A percentile compares a stretch with the other conserved stretches of the same genome.
These are phyloP conservation scores for Vickermania spadyakhi DNA, from an alignment of 208 protist species.

Conservation along the genomic window DNA sequence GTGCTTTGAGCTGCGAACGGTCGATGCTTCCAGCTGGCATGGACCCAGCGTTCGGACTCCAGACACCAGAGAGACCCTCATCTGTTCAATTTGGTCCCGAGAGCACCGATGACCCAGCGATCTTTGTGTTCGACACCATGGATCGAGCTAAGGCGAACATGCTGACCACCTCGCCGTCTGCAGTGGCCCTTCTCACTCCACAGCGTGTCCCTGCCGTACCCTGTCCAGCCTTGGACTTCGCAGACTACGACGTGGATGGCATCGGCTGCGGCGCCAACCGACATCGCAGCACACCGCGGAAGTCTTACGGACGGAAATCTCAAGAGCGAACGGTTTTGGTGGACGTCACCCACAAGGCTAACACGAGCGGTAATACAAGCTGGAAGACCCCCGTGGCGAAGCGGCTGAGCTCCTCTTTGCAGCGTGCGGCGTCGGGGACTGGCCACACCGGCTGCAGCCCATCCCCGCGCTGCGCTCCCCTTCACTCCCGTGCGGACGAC, in stretches of 20 bases:
- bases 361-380: neutral
- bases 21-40: neutral
- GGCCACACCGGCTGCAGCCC: neutral
- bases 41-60: neutral
- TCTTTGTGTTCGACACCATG: slow-evolving; percentile 79
- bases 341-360: neutral
- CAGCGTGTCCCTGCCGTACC: slow-evolving; percentile 33
- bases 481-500: slow-evolving; percentile 13
- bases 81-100: slow-evolving; percentile 38
- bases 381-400: slow-evolving; percentile 2
- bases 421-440: slow-evolving; percentile 6
- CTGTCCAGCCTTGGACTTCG: slow-evolving; percentile 39
- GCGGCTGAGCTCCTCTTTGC: slow-evolving; percentile 17
- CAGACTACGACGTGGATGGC: slow-evolving; percentile 43
- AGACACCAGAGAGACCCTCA: slow-evolving; percentile 20
- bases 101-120: slow-evolving; percentile 69
- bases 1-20: neutral
- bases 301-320: neutral
- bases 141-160: slow-evolving; percentile 55
- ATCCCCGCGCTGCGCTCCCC: neutral
- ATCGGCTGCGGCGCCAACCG: neutral
- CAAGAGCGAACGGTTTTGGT: neutral
- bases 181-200: slow-evolving; percentile 59
- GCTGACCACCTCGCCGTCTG: slow-evolving; percentile 62
- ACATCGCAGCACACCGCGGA: neutral